phyloP scores from a whole-genome alignment of 345 rosid species.

The Bruguiera gymnorhiza region DNA sequence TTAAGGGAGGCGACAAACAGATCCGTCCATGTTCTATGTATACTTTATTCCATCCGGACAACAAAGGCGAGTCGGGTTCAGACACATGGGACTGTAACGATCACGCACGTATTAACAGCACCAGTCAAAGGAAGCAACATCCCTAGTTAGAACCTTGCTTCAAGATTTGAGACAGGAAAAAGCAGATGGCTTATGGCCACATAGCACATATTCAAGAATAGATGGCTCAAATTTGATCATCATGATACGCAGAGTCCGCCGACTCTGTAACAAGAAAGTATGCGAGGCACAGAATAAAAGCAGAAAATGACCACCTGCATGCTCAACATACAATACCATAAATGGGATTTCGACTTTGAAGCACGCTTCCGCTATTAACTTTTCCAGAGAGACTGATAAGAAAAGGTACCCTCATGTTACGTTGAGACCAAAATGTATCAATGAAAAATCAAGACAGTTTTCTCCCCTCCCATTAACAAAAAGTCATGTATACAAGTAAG shows the following conservation, averaged over 20 bases:
- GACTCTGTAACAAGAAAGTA: neutral
- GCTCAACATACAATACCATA: neutral
- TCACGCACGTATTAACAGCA: neutral
- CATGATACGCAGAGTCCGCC: neutral
- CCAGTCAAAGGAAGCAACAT: slow-evolving; percentile 15
- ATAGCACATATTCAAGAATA: neutral
- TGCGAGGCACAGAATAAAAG: neutral
- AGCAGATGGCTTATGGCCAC: neutral
- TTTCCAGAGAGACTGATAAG: neutral
- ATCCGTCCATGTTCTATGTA: neutral
- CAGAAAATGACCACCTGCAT: neutral
- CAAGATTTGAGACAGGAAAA: neutral
- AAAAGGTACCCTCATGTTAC: neutral
- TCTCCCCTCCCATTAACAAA: neutral
- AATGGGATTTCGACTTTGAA: neutral
- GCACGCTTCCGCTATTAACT: neutral
- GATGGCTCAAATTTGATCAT: neutral
- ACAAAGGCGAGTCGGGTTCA: neutral
- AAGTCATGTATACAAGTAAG: neutral
- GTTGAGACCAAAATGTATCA: neutral
- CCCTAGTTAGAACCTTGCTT: slow-evolving; percentile 1
- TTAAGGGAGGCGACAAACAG: neutral
- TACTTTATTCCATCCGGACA: slow-evolving; percentile 5
- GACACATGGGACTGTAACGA: no score
- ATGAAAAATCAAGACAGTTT: neutral